Evolutionary conservation across 176 grass and related monocot species (phyloP).

Genomic region (Eremochloa ophiuroides): DNA sequence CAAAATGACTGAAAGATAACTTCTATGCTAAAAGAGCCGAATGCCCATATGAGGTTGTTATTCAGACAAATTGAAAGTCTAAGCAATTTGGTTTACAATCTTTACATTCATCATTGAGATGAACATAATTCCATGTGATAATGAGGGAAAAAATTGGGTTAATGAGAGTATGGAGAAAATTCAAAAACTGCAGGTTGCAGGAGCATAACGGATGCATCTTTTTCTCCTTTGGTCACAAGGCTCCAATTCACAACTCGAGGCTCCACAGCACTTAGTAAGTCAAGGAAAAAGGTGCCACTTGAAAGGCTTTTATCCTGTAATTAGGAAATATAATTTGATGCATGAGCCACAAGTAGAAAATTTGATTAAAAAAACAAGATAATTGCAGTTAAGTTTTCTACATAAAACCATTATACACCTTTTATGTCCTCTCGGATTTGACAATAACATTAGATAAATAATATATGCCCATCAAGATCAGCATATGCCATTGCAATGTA

Average conservation of each 20-base stretch:
- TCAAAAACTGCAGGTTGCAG: slow-evolving; percentile 1
- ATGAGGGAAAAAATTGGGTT: too few relatives aligned
- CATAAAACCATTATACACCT: neutral
- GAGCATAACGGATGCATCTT: slow-evolving; percentile 42
- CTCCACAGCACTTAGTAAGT: slow-evolving; percentile 75
- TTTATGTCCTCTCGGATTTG: neutral
- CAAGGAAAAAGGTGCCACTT: slow-evolving; percentile 90
- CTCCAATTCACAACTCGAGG: slow-evolving; percentile 90
- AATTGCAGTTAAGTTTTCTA: neutral
- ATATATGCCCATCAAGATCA: too few relatives aligned
- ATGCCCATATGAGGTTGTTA: neutral
- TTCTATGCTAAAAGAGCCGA: too few relatives aligned
- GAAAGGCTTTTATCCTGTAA: slow-evolving; percentile 94
- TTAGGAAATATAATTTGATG: neutral
- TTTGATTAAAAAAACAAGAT: neutral
- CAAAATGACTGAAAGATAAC: neutral
- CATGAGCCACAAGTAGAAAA: slow-evolving; percentile 2
- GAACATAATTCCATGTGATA: too few relatives aligned
- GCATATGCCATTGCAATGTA: too few relatives aligned
- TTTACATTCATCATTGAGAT: neutral
- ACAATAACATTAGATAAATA: neutral
- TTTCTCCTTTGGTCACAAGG: slow-evolving; percentile 90
- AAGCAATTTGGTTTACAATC: neutral
- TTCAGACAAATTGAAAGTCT: neutral
- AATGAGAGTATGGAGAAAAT: neutral